Base-by-base conservation (phyloP, 2,329 filamentous ascomycete genomes). In the Talaromyces funiculosus region DNA sequence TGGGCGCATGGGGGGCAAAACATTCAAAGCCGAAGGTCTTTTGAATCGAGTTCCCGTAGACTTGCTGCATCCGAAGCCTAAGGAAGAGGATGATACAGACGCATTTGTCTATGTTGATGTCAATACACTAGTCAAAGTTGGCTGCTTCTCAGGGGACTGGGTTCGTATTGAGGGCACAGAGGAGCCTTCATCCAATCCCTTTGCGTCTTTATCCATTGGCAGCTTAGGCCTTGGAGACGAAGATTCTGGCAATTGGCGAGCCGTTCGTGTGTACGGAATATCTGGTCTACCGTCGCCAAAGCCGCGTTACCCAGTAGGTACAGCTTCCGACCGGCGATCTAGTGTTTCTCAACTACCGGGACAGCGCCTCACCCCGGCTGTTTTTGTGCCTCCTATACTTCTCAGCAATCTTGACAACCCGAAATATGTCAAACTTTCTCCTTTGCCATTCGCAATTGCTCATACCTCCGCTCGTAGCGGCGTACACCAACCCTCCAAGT, bases 91-190 rank as follows among this genome's bases (percentile, higher is more conserved):
- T 63, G 92, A 96, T 65, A 89, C 95, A 67, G 86, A 88, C 67
- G 87, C 90, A 1, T 86, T 94, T 53, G 84, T 97, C 1, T 99
- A 93, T 69, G 92, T 99, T 4, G 92, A 97, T 67, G 88, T 95
- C 7, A 87, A 85, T 61, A 90, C 90, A 1, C 77, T 99, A 20
- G 88, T 90, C 14, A 92, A 92, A 67, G 88, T 99, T 58, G 92
- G 93, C 16, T 97, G 93, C 73, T 99, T 99, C 71, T 97, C 93
- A 0, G 94, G 94, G 31, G 94, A 99, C 71, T 99, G 94, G 94
- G 91, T 96, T 10, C 87, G 89, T 22, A 81, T 97, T 10, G 91
- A 96, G 75, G 82, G 85, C 5, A 84, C 90, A 0, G 83, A 89
- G 65, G 90, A 92, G 70, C 89, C 90, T 2, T 73, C 75, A 60